Conservation (phyloP, 306 rosid species). For the Malus sylvestris region DNA sequence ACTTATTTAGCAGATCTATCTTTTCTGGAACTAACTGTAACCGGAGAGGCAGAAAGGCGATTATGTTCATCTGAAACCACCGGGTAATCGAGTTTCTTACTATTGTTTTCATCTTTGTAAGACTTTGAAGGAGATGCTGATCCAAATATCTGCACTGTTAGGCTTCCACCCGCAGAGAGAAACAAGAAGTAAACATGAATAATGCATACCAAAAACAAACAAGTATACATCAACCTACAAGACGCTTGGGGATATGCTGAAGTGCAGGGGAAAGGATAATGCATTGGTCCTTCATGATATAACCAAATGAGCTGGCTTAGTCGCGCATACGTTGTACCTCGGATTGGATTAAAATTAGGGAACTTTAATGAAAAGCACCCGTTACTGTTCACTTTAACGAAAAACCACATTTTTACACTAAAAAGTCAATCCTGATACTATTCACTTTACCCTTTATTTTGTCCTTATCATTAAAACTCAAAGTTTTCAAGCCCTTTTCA, state of each 20-base stretch:
- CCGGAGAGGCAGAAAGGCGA: conserved; percentile 31
- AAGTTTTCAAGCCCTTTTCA: too few relatives aligned
- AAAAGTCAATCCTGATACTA: too few relatives aligned
- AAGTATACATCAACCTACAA: background rate
- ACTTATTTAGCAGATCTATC: conserved; percentile 32
- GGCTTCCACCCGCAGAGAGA: conserved; percentile 48
- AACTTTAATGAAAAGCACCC: too few relatives aligned
- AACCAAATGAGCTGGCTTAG: too few relatives aligned
- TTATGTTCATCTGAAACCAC: conserved; percentile 22
- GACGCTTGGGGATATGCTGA: background rate
- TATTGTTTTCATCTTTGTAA: conserved; percentile 12
- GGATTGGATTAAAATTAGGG: too few relatives aligned
- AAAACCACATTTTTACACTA: too few relatives aligned
- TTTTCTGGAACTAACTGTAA: conserved; percentile 27
- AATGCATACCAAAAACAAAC: background rate
- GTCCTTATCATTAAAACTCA: too few relatives aligned
- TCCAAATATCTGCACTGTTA: conserved; percentile 58
- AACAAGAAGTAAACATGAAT: conserved; percentile 3
- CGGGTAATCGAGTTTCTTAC: conserved; percentile 22
- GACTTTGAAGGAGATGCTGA: conserved; percentile 26
- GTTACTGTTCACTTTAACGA: too few relatives aligned
- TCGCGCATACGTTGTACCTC: too few relatives aligned
- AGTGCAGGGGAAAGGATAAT: background rate
- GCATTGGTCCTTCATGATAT: too few relatives aligned
- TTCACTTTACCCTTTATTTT: too few relatives aligned